Conservation (phyloP, 116 monocot species). For the Cymodocea nodosa region DNA sequence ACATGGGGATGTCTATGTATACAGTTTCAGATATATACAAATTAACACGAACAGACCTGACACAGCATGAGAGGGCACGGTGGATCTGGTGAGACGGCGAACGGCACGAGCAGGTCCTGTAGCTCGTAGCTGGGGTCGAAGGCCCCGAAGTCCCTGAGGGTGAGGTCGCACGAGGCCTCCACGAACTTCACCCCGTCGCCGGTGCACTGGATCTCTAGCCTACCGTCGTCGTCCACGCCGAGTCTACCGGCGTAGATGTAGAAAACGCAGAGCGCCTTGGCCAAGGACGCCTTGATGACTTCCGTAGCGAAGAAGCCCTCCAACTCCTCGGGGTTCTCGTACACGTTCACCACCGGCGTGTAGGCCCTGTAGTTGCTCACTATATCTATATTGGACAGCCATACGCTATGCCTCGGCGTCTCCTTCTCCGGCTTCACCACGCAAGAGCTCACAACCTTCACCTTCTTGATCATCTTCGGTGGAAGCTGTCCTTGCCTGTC, state of each 20-base stretch:
- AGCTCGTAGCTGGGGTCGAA: conserved; percentile 16
- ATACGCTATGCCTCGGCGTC: conserved; percentile 5
- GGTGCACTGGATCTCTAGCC: conserved; percentile 45
- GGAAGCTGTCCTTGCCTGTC: no score
- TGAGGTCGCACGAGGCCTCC: conserved; percentile 21
- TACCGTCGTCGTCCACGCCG: conserved; percentile 13
- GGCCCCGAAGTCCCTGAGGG: conserved; percentile 25
- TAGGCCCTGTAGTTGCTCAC: neutral
- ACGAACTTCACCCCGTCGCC: conserved; percentile 31
- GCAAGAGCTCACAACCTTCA: neutral
- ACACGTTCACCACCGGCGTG: conserved; percentile 7
- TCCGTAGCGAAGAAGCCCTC: conserved; percentile 4
- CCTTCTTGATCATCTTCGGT: neutral
- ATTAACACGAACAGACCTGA: no score
- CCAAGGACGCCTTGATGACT: conserved; percentile 16
- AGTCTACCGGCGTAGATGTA: conserved; percentile 44
- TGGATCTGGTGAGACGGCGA: neutral
- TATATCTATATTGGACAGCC: conserved; percentile 14
- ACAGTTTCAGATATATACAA: no score
- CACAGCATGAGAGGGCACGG: conserved; percentile 7
- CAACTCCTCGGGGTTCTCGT: neutral
- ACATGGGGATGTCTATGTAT: no score
- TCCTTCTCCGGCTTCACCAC: conserved; percentile 4
- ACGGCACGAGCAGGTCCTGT: conserved; percentile 12
- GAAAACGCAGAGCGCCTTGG: conserved; percentile 29